phyloP scores from a whole-genome alignment of 257 asterid species.

The Rauvolfia tetraphylla region DNA sequence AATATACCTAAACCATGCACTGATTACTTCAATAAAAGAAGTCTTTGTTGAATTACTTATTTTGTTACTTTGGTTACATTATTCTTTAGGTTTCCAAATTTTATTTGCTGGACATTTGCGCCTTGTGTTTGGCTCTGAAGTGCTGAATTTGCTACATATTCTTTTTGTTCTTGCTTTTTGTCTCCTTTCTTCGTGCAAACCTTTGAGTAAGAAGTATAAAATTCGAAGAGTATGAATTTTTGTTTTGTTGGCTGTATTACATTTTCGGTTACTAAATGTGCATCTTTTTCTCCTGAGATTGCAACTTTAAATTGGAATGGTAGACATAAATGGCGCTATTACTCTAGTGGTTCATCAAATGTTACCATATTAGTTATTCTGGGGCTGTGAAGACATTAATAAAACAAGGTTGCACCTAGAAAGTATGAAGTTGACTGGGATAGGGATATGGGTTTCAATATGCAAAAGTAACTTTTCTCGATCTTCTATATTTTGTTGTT shows the following conservation, averaged over 20 bases:
- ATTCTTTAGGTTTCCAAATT: not conserved
- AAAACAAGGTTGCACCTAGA: not conserved
- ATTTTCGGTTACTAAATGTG: not conserved
- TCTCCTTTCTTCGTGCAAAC: not conserved
- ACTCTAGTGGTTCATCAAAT: not conserved
- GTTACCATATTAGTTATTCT: not conserved
- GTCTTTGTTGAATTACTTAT: not conserved
- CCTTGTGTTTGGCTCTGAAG: not conserved
- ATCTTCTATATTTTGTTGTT: no score
- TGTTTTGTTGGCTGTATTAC: not conserved
- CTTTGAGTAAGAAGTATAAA: not conserved
- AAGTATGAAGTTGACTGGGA: not conserved
- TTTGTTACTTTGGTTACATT: not conserved
- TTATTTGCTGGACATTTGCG: not conserved
- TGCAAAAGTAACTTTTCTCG: not conserved
- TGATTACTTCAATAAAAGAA: not conserved
- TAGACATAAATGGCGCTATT: not conserved
- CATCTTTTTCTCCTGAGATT: not conserved
- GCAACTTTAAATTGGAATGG: not conserved
- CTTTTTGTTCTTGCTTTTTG: not conserved
- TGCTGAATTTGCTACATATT: not conserved
- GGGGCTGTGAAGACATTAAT: not conserved
- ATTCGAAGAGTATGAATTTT: not conserved
- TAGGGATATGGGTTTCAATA: not conserved
- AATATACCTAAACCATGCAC: not conserved